phyloP scores from a whole-genome alignment of 345 rosid species.

The Brassica carinata region DNA sequence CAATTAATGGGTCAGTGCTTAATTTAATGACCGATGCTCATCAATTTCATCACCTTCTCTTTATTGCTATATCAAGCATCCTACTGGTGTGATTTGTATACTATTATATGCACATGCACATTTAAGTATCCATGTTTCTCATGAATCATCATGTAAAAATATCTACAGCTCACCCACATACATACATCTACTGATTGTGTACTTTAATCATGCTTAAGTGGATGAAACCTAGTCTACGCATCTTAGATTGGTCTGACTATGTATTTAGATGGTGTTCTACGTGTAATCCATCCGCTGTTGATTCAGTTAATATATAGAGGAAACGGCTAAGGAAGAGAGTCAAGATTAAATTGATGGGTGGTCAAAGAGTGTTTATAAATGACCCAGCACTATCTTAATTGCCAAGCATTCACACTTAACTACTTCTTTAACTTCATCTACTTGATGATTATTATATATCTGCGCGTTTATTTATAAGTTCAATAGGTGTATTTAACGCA shows the following conservation, averaged over 20 bases:
- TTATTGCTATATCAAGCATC: conserved; percentile 43
- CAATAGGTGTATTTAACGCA: background rate
- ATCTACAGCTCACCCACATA: background rate
- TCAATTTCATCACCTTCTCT: conserved; percentile 42
- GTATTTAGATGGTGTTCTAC: background rate
- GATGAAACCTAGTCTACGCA: background rate
- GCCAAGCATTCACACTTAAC: conserved; percentile 41
- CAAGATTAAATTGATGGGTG: conserved; percentile 19
- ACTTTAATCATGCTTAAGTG: background rate
- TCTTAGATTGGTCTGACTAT: background rate
- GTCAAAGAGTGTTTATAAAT: conserved; percentile 39
- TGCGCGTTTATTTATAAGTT: background rate
- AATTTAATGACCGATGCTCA: conserved; percentile 41
- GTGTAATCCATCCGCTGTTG: background rate
- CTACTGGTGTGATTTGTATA: conserved; percentile 33
- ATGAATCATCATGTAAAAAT: conserved; percentile 2
- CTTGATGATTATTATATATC: conserved; percentile 15
- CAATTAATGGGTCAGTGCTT: conserved; percentile 44
- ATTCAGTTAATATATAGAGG: background rate
- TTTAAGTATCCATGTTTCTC: conserved; percentile 30
- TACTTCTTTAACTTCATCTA: conserved; percentile 26
- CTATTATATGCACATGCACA: conserved; percentile 34
- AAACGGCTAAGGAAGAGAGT: conserved; percentile 20
- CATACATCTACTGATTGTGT: background rate
- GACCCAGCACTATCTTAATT: conserved; percentile 35